Evolutionary conservation across 805 yeast genomes (phyloP), one percentile per base, ranked within the genome.

Genomic region (Hanseniaspora guilliermondii): DNA sequence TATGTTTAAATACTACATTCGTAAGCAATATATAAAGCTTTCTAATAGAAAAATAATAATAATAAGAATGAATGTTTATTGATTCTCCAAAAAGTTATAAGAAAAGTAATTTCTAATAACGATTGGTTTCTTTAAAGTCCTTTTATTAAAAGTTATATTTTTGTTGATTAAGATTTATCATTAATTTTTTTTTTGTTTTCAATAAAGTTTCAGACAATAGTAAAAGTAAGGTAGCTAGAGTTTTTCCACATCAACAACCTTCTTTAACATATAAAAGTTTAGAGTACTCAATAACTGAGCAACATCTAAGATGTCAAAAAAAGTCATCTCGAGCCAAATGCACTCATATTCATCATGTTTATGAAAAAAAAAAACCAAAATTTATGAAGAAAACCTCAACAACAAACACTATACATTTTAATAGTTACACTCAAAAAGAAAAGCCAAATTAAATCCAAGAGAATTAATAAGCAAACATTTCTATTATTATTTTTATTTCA

Each of bases 261-360:
- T 54, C 32, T 17, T 24, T n/a, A 49, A 57, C 58, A 60, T 56
- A 53, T 49, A 54, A 52, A 42, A 55, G 56, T 56, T 49, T 52
- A 47, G 60, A 56, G 85, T 49, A 41, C 54, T 42, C 54, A 49
- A 49, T 49, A 49, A 49, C 54, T 49, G 54, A 49, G 48, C 32
- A 49, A 42, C 27, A 41, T 49, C 54, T 40, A 49, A 41, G 54
- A 49, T 49, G 48, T 42, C 36, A 35, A n/a, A 41, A 42, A 49
- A 49, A 19, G 32, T 42, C 54, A 49, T 85, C 96, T 87, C 95
- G 96, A 88, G 96, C 96, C 96, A 88, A 88, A 88, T 88, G 96
- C 96, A 87, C 95, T 88, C 96, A 73, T 73, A 61, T 83, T 86
- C 95, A 86, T 86, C 95, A 86, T 79, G 58, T 69, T 62, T 55